Evolutionary conservation across 139 green algal genomes (phyloP), one percentile per base, ranked within the genome.

Genomic region (Chlamydomonas eustigma): DNA sequence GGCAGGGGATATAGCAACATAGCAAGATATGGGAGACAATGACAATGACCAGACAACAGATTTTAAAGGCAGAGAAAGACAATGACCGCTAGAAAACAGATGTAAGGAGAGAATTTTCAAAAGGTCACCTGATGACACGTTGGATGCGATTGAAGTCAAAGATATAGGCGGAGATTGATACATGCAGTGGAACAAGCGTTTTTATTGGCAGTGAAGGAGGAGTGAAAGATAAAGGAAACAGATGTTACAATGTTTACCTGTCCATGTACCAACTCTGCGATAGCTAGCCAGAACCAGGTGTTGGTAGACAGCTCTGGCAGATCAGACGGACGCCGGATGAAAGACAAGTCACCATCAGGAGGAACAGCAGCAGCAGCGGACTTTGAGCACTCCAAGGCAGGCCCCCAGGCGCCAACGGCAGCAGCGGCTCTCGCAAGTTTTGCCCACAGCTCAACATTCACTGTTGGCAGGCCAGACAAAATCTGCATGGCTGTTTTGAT

Each of bases 211-310:
- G n/a, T n/a, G n/a, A n/a, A n/a, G n/a, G n/a, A n/a, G n/a, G n/a
- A n/a, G n/a, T n/a, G n/a, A n/a, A n/a, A n/a, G n/a, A n/a, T n/a
- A n/a, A n/a, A n/a, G n/a, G n/a, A 63, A 63, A 18, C 50, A 63
- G 25, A 36, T 68, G 1, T 34, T 12, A 2, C 4, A 28, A 39
- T n/a, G 22, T 50, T 24, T 37, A 79, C 78, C 44, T 80, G 75
- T 24, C 70, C 76, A 3, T 78, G 76, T 64, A 83, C 76, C 24
- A 68, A 28, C 79, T 83, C 76, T n/a, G 82, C 76, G 24, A 86
- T 81, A 0, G 79, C 68, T 8, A 86, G 71, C 86, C 86, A 90
- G 75, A 86, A 88, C 86, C 86, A 90, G 6, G 63, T 68, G n/a
- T 78, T 77, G 24, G 74, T 38, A 1, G 76, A 39, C 22, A 88